Percentiles rank a stretch among this genome's conserved stretches.
These are phyloP conservation scores for Eucalyptus camaldulensis DNA, from an alignment of 345 rosid genomes.

Conservation along the genomic window DNA sequence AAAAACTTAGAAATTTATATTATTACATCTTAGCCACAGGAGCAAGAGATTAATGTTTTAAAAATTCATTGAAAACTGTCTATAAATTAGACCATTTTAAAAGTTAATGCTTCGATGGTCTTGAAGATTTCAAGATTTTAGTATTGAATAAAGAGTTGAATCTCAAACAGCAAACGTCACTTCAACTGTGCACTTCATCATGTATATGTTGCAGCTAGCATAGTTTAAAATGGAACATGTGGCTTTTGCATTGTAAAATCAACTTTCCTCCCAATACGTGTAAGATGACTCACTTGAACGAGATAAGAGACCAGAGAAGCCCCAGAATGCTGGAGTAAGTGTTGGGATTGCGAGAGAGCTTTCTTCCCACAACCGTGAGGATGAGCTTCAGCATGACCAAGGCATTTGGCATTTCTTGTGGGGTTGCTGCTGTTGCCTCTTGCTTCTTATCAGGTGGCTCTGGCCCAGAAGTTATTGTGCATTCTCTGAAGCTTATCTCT, in stretches of 20 bases:
- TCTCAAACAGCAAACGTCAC: not conserved
- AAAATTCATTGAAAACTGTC: not conserved
- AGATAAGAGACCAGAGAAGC: slow-evolving; percentile 43
- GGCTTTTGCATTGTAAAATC: not conserved
- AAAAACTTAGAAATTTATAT: not conserved
- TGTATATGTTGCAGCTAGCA: not conserved
- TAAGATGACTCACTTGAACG: slow-evolving; percentile 26
- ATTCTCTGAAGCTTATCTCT: slow-evolving; percentile 42
- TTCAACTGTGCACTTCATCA: not conserved
- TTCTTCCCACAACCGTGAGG: slow-evolving; percentile 28
- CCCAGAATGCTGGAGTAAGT: slow-evolving; percentile 42
- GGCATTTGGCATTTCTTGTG: slow-evolving; percentile 34
- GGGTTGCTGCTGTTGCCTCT: not conserved
- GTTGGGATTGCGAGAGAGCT: slow-evolving; percentile 48
- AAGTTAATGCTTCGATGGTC: not conserved
- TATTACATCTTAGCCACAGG: not conserved
- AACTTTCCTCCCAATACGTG: not conserved
- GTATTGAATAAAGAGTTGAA: not conserved
- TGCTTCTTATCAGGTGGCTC: slow-evolving; percentile 6
- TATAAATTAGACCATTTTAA: not conserved
- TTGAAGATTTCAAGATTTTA: not conserved
- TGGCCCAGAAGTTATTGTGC: not conserved
- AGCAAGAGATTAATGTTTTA: not conserved
- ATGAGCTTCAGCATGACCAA: slow-evolving; percentile 32
- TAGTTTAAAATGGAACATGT: not conserved